Base-by-base conservation (phyloP, 2,329 filamentous ascomycete species). In the Alternaria viburni region DNA sequence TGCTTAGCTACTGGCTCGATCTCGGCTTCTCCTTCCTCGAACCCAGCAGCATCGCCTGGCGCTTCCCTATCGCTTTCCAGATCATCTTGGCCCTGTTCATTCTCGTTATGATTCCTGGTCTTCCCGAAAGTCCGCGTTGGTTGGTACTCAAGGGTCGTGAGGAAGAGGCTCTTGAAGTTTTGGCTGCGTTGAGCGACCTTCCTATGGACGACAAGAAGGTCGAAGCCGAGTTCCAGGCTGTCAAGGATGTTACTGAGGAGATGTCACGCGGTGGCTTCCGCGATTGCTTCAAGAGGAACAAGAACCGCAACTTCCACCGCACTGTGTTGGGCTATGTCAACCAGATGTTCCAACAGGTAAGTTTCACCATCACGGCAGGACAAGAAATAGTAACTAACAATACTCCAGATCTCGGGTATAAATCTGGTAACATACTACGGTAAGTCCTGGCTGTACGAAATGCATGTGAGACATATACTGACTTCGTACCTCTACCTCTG, bases 11-110 rank as follows among this genome's bases (percentile, higher is more conserved):
- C 69, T 74, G 77, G 77, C 45, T 79, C 46, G 75, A 83, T 50
- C 75, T 80, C n/a, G 79, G 78, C 11, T 83, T 86, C 59, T 84
- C 84, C 8, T 87, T 86, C 73, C 74, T 85, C n/a, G 84, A 80
- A 50, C 78, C 79, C 0, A 78, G 74, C 51, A 74, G 74, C 25
- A 75, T 81, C 25, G 75, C 76, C 15, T 80, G 78, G 78, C 71
- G 78, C n/a, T 80, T 90, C 28, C 85, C 87, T 0, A 88, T 86
- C 6, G 84, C 84, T 0, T 71, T 88, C 11, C 85, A 87, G 2
- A 87, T 87, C 0, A 79, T 89, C 36, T 85, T 89, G 60, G 86
- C 86, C 0, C 84, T 88, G 0, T 81, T 85, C 63, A 80, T 89
- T 3, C 85, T 80, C 81, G 6, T 85, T 85, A 68, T 80, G 73